Base-by-base conservation (phyloP, 1,284 basidiomycete species). In the Tetrapyrgos nigripes region DNA sequence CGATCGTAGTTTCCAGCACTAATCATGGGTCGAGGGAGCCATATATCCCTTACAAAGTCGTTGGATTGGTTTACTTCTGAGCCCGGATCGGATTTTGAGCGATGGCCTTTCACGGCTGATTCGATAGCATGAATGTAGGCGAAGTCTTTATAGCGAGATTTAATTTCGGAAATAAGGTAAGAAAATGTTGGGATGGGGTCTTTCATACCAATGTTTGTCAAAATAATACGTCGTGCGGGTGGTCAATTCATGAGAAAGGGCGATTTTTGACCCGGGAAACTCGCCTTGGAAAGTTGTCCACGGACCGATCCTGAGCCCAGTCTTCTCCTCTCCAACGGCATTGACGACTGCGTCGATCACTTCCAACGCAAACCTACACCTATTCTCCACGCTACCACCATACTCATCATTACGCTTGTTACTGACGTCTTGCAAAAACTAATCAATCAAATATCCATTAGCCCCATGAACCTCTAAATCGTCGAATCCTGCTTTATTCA, bases 401-500 rank as follows among this genome's bases (percentile, higher is more conserved):
- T 84, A 88, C 29, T 72, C 68, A 68, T 88, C 86, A 8, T 79
- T 82, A 31, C 85, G 76, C 28, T 78, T 70, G 71, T 86, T 86
- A 37, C 72, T 64, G 3, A 72, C 64, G 35, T 77, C 73, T 61
- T 82, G 78, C 17, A 78, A 50, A 66, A 78, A 79, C 62, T 80
- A 76, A 62, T 80, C 78, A 24, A 79, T 45, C 10, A 81, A 66
- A 56, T 77, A 80, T 3, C 80, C 79, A 55, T 77, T 75, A 11
- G 73, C 73, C 2, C 57, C 66, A 53, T 79, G 78, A 3, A 79
- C 53, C 57, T 76, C 73, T 8, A 74, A 71, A 3, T 78, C 79
- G 56, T 83, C 82, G 55, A 83, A 83, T 3, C 80, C 83, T 2
- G 82, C 80, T 11, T 68, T 51, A 13, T 69, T 50, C 0, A 82